Conservation (phyloP, 148 eudicot species). For the Rhododendron mucronatum region DNA sequence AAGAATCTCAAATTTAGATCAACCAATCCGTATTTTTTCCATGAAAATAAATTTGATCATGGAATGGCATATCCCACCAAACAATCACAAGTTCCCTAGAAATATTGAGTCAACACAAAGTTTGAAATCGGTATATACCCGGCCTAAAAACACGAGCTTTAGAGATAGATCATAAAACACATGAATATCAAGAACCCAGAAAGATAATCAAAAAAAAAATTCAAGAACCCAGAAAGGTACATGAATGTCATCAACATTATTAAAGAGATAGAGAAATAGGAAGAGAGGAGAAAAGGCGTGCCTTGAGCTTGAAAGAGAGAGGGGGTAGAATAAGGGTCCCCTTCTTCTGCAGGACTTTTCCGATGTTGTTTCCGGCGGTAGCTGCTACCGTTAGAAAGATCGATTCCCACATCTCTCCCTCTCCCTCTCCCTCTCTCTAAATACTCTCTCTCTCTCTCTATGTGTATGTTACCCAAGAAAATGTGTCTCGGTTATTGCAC, state of each 20-base stretch:
- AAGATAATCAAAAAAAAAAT: background rate
- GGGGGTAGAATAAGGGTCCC: constrained; percentile 67
- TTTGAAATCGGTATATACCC: background rate
- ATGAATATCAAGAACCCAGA: background rate
- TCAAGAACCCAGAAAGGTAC: background rate
- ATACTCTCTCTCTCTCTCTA: background rate
- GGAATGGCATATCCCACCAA: background rate
- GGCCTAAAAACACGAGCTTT: background rate
- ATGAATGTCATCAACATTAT: background rate
- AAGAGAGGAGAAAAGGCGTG: background rate
- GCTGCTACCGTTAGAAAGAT: constrained; percentile 55
- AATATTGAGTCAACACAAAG: background rate
- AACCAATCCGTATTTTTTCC: background rate
- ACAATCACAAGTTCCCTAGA: background rate
- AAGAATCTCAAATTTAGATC: background rate
- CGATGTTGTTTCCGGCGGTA: constrained; percentile 68
- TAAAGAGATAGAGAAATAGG: background rate
- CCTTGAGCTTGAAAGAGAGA: constrained; percentile 67
- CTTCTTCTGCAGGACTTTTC: constrained; percentile 64
- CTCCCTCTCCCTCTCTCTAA: constrained; percentile 7
- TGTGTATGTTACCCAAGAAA: background rate
- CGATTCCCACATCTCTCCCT: constrained; percentile 57
- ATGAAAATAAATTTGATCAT: background rate
- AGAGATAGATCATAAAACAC: background rate
- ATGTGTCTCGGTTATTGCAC: background rate